Base-by-base conservation (phyloP, 2,329 filamentous ascomycete genomes). In the Phialophora expanda region DNA sequence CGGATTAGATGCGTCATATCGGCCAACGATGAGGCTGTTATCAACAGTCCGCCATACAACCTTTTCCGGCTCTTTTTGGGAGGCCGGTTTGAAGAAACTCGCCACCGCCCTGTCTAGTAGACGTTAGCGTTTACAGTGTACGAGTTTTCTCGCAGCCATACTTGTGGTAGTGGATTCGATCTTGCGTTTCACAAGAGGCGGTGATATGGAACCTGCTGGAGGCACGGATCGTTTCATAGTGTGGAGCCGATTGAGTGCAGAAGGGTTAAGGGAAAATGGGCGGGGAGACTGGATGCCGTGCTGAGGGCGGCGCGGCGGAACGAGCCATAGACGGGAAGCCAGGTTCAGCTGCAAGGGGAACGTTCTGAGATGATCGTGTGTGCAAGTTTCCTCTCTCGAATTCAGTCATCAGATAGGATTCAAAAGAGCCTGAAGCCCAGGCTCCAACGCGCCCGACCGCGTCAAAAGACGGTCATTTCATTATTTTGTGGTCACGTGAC, bases 11-110 rank as follows among this genome's bases (percentile, higher is more conserved):
- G 56, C 55, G 32, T 56, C 56, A 74, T 92, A 93, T 66, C 85
- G 87, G n/a, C 88, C 93, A 26, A 95, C 85, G 5, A 98, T 83
- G 24, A 97, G 82, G 3, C 89, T 90, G 75, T 82, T 89, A 76
- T 85, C 90, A 78, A 82, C 83, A 77, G 84, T 76, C 8, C 83
- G 78, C 92, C 95, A 98, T 9, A 78, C 81, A 58, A 91, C 87
- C 64, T 86, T 86, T 57, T 93, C 89, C 14, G 91, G 91, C 34
- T 90, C 87, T 76, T 96, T 97, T 76, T 97, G 87, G 0, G 93
- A 97, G 0, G 85, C 76, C 0, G 93, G 93, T 0, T 89, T 96
- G 78, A 98, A 98, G 81, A 98, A 98, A 61, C 86, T 92, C 22
- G 90, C 86, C 1, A 96, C 87, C 1, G 90, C 87, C 38, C 74